Evolutionary conservation across 2,329 filamentous ascomycete species (phyloP).

Genomic region (Neopestalotiopsis sp.): DNA sequence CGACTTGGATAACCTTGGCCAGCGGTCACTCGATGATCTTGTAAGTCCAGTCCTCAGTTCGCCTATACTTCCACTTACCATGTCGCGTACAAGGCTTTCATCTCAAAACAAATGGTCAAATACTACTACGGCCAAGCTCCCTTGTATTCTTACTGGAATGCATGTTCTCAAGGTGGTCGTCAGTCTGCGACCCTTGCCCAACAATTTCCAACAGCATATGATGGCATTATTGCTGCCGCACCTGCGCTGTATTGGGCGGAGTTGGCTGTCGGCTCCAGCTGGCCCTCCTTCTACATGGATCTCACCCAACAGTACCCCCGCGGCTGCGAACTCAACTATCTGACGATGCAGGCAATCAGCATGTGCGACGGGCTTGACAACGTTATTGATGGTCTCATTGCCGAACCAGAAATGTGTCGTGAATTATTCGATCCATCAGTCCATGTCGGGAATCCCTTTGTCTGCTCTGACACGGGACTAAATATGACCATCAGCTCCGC

Average conservation of each 20-base stretch:
- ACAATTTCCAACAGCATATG: conserved; percentile 56
- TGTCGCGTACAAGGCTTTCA: conserved; percentile 22
- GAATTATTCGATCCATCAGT: not conserved
- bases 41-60: too few relatives aligned
- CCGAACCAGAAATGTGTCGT: not conserved
- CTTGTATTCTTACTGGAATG: conserved; percentile 57
- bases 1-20: conserved; percentile 32
- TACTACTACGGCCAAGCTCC: conserved; percentile 43
- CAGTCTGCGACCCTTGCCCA: conserved; percentile 60
- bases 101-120: conserved; percentile 44
- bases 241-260: conserved; percentile 43
- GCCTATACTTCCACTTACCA: not conserved
- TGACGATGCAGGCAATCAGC: not conserved
- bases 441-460: not conserved
- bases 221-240: conserved; percentile 56
- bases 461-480: not conserved
- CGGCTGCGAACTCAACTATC: conserved; percentile 5
- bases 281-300: not conserved
- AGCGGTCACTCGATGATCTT: conserved; percentile 31
- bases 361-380: conserved; percentile 2
- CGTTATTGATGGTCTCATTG: not conserved
- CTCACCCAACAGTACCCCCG: conserved; percentile 23
- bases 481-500: not conserved
- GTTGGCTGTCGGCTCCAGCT: not conserved
- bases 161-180: conserved; percentile 57